These are phyloP conservation scores for Alternaria ventricosa DNA, from an alignment of 2,329 filamentous ascomycete species.

Conservation along the genomic window DNA sequence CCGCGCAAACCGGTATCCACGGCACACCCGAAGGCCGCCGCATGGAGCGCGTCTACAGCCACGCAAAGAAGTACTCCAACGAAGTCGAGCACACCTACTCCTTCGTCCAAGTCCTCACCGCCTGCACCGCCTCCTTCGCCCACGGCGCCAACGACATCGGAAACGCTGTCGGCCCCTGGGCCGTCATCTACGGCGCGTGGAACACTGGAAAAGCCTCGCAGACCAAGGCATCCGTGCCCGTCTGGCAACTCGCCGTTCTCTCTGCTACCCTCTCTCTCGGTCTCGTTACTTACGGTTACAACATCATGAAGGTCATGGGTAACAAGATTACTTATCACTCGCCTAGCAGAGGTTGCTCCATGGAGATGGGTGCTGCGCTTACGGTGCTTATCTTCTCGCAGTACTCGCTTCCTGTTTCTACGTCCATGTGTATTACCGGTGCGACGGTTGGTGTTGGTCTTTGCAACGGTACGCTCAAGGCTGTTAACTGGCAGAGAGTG, in stretches of 20 bases:
- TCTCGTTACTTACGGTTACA: slow-evolving; percentile 78
- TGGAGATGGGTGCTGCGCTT: slow-evolving; percentile 81
- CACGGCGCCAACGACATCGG: slow-evolving; percentile 74
- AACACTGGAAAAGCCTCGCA: slow-evolving; percentile 67
- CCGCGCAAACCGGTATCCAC: slow-evolving; percentile 71
- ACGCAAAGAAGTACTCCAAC: slow-evolving; percentile 46
- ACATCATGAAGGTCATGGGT: slow-evolving; percentile 87
- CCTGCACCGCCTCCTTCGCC: slow-evolving; percentile 53
- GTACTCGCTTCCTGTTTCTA: slow-evolving; percentile 76
- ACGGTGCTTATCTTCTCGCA: slow-evolving; percentile 79
- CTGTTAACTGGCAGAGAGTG: slow-evolving; percentile 76
- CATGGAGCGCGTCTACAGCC: slow-evolving; percentile 71
- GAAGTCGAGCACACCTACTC: slow-evolving; percentile 51
- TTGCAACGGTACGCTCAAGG: slow-evolving; percentile 74
- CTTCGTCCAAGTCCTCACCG: slow-evolving; percentile 61
- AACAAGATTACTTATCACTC: slow-evolving; percentile 42
- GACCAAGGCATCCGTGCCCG: slow-evolving; percentile 69
- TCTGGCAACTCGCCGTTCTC: slow-evolving; percentile 79
- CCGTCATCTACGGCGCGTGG: slow-evolving; percentile 48
- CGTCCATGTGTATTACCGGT: slow-evolving; percentile 73
- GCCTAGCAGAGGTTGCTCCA: slow-evolving; percentile 60
- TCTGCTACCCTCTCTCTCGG: slow-evolving; percentile 67
- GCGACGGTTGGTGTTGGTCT: slow-evolving; percentile 80
- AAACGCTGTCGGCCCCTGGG: slow-evolving; percentile 48
- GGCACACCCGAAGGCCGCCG: slow-evolving; percentile 76